Evolutionary conservation across 139 green algal species (phyloP).

Genomic region (Closterium sp.): DNA sequence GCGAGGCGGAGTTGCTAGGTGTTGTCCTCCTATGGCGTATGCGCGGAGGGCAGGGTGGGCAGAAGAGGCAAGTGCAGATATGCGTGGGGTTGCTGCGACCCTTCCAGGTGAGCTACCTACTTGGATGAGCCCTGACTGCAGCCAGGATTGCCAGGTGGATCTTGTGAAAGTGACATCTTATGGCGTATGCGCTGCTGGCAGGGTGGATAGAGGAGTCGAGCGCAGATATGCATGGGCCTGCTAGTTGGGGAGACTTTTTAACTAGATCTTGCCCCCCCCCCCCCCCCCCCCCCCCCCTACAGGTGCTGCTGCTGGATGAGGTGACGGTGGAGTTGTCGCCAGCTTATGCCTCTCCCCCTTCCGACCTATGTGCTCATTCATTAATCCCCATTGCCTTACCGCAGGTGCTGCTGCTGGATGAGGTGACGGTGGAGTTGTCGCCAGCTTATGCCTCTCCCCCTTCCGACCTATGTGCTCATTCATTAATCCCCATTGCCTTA

Average conservation of each 20-base stretch:
- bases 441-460: slow-evolving; percentile 79
- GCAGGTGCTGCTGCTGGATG: slow-evolving; percentile 71
- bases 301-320: slow-evolving; percentile 84
- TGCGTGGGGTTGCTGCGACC: slow-evolving; percentile 81
- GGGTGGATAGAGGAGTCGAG: too few species aligned
- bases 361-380: too few species aligned
- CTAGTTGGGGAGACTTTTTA: too few species aligned
- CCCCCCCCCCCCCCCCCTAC: background rate
- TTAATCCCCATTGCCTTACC: slow-evolving; percentile 19
- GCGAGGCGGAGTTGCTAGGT: too few species aligned
- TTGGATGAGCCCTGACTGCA: too few species aligned
- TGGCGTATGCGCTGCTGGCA: too few species aligned
- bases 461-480: slow-evolving; percentile 67
- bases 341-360: slow-evolving; percentile 65
- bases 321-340: slow-evolving; percentile 96
- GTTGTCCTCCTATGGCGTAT: too few species aligned
- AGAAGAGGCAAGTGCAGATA: too few species aligned
- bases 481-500: background rate
- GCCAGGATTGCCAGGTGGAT: too few species aligned
- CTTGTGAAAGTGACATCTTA: too few species aligned
- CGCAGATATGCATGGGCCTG: slow-evolving; percentile 63
- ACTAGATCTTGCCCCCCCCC: too few species aligned
- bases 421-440: slow-evolving; percentile 97
- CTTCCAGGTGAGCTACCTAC: slow-evolving; percentile 79
- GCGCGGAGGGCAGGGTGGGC: too few species aligned